These are phyloP conservation scores for Gremmenia infestans DNA, from an alignment of 2,329 filamentous ascomycete genomes.

Conservation along the genomic window DNA sequence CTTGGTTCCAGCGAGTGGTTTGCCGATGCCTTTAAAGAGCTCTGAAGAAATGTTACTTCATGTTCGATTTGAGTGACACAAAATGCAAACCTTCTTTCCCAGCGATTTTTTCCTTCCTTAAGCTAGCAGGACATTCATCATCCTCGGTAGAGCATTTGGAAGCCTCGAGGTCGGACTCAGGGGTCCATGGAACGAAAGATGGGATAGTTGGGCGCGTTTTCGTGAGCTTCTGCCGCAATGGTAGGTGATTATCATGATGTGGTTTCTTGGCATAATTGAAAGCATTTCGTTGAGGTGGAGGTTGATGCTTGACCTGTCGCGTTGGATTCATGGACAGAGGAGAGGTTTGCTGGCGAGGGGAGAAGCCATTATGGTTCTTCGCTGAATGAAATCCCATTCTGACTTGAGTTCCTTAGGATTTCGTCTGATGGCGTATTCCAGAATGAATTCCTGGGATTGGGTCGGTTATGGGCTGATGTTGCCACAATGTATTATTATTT, in stretches of 20 bases:
- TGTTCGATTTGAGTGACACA: too few relatives aligned
- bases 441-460: neutral
- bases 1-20: too few relatives aligned
- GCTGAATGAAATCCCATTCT: neutral
- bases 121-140: neutral
- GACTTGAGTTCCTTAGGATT: neutral
- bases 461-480: neutral
- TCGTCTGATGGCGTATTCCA: neutral
- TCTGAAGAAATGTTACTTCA: too few relatives aligned
- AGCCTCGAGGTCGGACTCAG: conserved; percentile 7
- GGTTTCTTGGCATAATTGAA: neutral
- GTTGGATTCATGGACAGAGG: too few relatives aligned
- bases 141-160: neutral
- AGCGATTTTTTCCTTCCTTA: conserved; percentile 1
- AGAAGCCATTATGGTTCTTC: too few relatives aligned
- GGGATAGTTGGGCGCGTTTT: neutral
- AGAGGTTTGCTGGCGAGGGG: too few relatives aligned
- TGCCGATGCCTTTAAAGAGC: too few relatives aligned
- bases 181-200: neutral
- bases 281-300: neutral
- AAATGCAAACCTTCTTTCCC: neutral
- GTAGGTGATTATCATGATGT: neutral
- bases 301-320: too few relatives aligned
- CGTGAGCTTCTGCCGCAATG: neutral
- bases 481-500: neutral